These are phyloP conservation scores for Pyronema domesticum DNA, from an alignment of 495 filamentous ascomycete genomes.

Conservation along the genomic window DNA sequence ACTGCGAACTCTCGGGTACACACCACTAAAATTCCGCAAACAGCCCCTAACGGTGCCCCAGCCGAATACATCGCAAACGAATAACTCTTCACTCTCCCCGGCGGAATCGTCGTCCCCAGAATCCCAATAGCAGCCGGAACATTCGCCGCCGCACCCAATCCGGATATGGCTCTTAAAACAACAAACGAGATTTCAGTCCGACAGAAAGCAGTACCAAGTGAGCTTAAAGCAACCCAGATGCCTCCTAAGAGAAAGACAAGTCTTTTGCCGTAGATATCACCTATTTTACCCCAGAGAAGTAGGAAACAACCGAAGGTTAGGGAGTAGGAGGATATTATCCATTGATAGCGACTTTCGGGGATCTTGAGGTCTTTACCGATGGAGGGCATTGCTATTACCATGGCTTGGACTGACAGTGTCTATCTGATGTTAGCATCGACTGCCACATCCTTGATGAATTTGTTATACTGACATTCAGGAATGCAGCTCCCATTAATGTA, in stretches of 20 bases:
- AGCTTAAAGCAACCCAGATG: constrained; percentile 42
- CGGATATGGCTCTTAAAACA: constrained; percentile 52
- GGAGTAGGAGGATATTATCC: constrained; percentile 43
- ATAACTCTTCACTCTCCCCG: constrained; percentile 46
- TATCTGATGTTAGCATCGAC: constrained; percentile 15
- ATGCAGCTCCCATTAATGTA: constrained; percentile 35
- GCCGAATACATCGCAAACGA: constrained; percentile 30
- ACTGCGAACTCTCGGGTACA: background rate
- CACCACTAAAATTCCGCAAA: constrained; percentile 36
- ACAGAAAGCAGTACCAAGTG: constrained; percentile 47
- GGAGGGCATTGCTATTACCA: constrained; percentile 43
- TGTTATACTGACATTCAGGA: constrained; percentile 33
- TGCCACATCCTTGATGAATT: background rate
- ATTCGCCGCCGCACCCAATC: constrained; percentile 49
- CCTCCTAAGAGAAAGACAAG: constrained; percentile 48
- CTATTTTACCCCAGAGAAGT: constrained; percentile 53
- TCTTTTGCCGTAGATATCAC: constrained; percentile 57
- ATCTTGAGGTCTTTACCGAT: constrained; percentile 38
- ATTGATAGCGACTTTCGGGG: constrained; percentile 40
- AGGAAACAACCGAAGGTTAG: constrained; percentile 54
- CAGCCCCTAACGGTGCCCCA: constrained; percentile 41
- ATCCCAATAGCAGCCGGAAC: constrained; percentile 49
- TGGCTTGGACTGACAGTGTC: constrained; percentile 41
- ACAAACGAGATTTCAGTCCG: constrained; percentile 49
- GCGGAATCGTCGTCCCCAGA: constrained; percentile 41